Conservation (phyloP, 768 basidiomycete species). For the Mycena polygramma region DNA sequence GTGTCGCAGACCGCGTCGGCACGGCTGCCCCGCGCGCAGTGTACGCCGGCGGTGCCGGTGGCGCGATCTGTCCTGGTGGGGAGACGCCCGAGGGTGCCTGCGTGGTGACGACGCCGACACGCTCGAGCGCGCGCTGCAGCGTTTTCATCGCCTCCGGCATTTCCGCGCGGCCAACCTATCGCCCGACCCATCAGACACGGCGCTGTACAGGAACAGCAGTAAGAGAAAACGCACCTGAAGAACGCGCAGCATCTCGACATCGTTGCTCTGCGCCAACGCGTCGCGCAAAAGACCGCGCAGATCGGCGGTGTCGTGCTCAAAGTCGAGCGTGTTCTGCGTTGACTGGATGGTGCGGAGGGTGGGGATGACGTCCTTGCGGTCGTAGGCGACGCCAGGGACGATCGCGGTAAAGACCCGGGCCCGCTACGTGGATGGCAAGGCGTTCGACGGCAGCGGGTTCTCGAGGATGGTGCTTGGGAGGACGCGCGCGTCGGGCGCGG, state of each 20-base stretch:
- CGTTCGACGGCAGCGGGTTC: too few relatives aligned
- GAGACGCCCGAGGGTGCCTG: neutral
- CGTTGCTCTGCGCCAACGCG: slow-evolving; percentile 69
- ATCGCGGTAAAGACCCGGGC: too few relatives aligned
- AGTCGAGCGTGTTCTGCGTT: slow-evolving; percentile 62
- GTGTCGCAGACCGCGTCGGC: slow-evolving; percentile 28
- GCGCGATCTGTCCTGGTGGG: neutral
- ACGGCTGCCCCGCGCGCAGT: slow-evolving; percentile 15
- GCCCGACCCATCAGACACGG: slow-evolving; percentile 19
- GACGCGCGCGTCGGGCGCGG: too few relatives aligned
- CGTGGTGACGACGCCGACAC: slow-evolving; percentile 42
- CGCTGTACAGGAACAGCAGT: neutral
- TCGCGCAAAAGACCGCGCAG: slow-evolving; percentile 70
- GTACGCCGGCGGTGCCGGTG: slow-evolving; percentile 29
- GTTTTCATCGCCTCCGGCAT: slow-evolving; percentile 88
- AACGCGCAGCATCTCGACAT: slow-evolving; percentile 72
- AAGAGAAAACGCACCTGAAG: slow-evolving; percentile 56
- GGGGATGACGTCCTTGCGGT: slow-evolving; percentile 37
- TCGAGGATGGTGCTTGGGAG: too few relatives aligned
- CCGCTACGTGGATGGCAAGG: too few relatives aligned
- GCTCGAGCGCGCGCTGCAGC: slow-evolving; percentile 76
- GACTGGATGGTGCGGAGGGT: slow-evolving; percentile 42
- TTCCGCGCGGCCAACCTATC: slow-evolving; percentile 68
- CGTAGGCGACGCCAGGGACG: too few relatives aligned
- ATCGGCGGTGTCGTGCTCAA: slow-evolving; percentile 64